A percentile compares a stretch with the other conserved stretches of the same genome.
Evolutionary conservation across 73 alveolate genomes (phyloP).

Genomic region (Durusdinium trenchii): DNA sequence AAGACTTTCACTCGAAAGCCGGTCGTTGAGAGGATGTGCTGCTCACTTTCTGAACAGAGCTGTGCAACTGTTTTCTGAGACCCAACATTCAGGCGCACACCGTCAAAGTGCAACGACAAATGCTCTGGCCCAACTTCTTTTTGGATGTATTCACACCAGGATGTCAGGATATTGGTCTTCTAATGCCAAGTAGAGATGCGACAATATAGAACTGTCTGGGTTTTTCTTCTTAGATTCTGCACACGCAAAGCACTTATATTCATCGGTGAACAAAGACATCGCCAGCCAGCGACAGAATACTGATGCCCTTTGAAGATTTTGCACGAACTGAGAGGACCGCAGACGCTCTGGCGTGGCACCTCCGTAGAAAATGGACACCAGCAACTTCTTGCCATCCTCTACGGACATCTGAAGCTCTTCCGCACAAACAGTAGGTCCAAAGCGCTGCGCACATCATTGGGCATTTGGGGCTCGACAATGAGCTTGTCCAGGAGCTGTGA

Average conservation of each 20-base stretch:
- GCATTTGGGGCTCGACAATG: not conserved
- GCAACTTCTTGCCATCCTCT: not conserved
- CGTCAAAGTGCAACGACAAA: conserved; percentile 54
- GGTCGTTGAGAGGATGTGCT: not conserved
- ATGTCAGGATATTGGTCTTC: not conserved
- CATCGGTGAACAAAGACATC: not conserved
- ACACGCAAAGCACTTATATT: not conserved
- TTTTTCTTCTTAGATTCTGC: not conserved
- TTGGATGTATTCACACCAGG: not conserved
- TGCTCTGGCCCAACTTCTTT: not conserved
- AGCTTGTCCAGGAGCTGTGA: not conserved
- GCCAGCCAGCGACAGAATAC: not conserved
- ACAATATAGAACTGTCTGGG: not conserved
- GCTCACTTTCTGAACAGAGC: not conserved
- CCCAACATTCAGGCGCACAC: not conserved
- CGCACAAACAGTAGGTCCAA: not conserved
- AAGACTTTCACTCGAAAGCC: not conserved
- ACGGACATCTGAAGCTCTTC: not conserved
- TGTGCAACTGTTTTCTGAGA: not conserved
- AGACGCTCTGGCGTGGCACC: not conserved
- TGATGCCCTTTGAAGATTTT: not conserved
- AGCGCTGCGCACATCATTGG: not conserved
- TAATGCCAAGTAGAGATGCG: not conserved
- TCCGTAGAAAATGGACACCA: not conserved
- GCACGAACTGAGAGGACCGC: not conserved